phyloP scores from a whole-genome alignment of 2,329 filamentous ascomycete species.

The Penicillium psychrosexuale region DNA sequence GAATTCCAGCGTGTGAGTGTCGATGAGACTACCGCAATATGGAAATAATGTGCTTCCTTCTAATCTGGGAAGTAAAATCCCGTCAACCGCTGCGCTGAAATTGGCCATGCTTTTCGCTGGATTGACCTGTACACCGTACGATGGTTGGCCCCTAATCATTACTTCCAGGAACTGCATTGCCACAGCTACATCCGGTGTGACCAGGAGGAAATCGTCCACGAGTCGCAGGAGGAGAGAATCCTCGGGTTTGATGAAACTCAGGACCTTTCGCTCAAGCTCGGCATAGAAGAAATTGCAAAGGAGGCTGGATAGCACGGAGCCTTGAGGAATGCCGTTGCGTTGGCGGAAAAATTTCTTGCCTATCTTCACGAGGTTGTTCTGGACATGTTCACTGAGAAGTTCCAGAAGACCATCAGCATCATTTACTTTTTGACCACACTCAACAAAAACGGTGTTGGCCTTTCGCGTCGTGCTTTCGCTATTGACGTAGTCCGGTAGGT shows the following conservation, averaged over 20 bases:
- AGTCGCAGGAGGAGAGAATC: conserved; percentile 72
- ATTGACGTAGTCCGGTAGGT: conserved; percentile 48
- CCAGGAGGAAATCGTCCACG: conserved; percentile 89
- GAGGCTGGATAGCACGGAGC: conserved; percentile 79
- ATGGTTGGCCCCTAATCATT: conserved; percentile 75
- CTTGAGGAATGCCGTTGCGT: conserved; percentile 85
- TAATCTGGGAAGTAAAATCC: conserved; percentile 51
- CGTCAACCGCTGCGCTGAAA: conserved; percentile 64
- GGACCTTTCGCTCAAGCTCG: conserved; percentile 68
- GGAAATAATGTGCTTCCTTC: conserved; percentile 60
- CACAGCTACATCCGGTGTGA: conserved; percentile 67
- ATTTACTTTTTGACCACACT: conserved; percentile 59
- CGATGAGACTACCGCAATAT: conserved; percentile 79
- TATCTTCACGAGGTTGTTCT: conserved; percentile 79
- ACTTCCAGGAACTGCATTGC: conserved; percentile 69
- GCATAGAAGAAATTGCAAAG: conserved; percentile 97
- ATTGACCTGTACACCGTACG: conserved; percentile 78
- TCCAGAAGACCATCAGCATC: conserved; percentile 60
- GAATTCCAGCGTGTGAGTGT: conserved; percentile 72
- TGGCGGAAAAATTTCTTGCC: conserved; percentile 87
- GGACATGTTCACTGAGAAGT: conserved; percentile 77
- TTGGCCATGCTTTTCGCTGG: conserved; percentile 78
- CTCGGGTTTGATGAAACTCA: conserved; percentile 62
- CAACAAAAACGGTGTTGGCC: conserved; percentile 71
- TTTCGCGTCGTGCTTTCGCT: conserved; percentile 44